These are phyloP conservation scores for Penicillium coprophilum DNA, from an alignment of 495 filamentous ascomycete genomes.

Conservation along the genomic window DNA sequence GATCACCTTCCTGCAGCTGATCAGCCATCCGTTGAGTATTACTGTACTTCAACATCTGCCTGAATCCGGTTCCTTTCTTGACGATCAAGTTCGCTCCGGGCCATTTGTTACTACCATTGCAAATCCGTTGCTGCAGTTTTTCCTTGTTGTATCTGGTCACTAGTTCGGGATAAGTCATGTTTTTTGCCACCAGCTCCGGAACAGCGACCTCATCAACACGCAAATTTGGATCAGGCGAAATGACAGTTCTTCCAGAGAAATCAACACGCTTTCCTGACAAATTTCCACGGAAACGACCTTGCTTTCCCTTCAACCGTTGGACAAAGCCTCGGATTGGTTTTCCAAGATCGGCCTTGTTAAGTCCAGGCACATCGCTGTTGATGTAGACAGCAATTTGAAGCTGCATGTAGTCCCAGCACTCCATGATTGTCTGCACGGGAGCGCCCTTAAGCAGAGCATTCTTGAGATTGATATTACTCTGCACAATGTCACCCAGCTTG, in stretches of 20 bases:
- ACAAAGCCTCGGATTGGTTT: conserved; percentile 90
- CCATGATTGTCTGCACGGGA: conserved; percentile 86
- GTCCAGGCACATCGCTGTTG: conserved; percentile 91
- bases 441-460: conserved; percentile 77
- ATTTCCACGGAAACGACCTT: conserved; percentile 95
- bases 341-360: conserved; percentile 70
- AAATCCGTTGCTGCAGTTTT: conserved; percentile 70
- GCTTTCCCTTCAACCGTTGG: conserved; percentile 93
- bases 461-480: conserved; percentile 80
- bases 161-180: conserved; percentile 90
- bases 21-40: conserved; percentile 64
- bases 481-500: conserved; percentile 89
- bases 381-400: conserved; percentile 95
- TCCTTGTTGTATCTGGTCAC: conserved; percentile 79
- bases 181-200: conserved; percentile 84
- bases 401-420: conserved; percentile 97
- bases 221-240: conserved; percentile 93
- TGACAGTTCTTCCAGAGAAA: conserved; percentile 96
- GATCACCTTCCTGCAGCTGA: conserved; percentile 75
- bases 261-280: conserved; percentile 97
- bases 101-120: conserved; percentile 71
- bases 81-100: conserved; percentile 83
- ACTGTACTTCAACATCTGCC: conserved; percentile 73
- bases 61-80: conserved; percentile 67
- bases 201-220: conserved; percentile 93